Percentiles rank a stretch among this genome's conserved stretches.
Conservation (phyloP, 495 filamentous ascomycete species). For the Aspergillus avenaceus region DNA sequence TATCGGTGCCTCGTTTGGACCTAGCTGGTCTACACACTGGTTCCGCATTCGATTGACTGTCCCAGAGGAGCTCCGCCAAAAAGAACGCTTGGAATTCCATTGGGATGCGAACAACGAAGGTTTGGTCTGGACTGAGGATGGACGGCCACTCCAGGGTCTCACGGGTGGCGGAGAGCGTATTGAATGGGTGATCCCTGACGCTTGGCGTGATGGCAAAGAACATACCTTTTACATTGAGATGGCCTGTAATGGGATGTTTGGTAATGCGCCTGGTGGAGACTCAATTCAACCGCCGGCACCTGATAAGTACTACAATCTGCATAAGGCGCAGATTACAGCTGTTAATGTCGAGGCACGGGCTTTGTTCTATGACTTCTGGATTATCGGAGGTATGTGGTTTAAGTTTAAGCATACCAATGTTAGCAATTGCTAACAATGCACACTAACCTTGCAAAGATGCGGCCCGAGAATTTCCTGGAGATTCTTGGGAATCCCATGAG, state of each 20-base stretch:
- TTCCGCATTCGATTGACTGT: slow-evolving; percentile 78
- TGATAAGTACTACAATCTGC: slow-evolving; percentile 71
- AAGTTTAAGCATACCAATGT: no score
- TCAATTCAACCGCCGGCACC: slow-evolving; percentile 84
- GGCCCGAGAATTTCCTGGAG: slow-evolving; percentile 71
- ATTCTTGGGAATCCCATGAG: slow-evolving; percentile 82
- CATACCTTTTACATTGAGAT: slow-evolving; percentile 95
- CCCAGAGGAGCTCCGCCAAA: slow-evolving; percentile 63
- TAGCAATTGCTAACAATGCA: no score
- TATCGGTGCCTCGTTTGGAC: slow-evolving; percentile 79
- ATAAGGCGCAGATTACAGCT: slow-evolving; percentile 79
- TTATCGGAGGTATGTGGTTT: slow-evolving; percentile 58
- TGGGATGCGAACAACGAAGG: slow-evolving; percentile 95
- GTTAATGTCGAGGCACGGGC: slow-evolving; percentile 81
- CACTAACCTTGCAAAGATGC: slow-evolving; percentile 49
- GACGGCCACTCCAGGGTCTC: slow-evolving; percentile 83
- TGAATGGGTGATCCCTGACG: slow-evolving; percentile 84
- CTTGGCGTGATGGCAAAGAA: slow-evolving; percentile 75
- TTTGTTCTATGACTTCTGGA: slow-evolving; percentile 90
- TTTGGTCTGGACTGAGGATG: slow-evolving; percentile 83
- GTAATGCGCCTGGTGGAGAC: slow-evolving; percentile 81
- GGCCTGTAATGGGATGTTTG: slow-evolving; percentile 98
- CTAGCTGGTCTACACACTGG: slow-evolving; percentile 99
- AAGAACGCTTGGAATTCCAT: slow-evolving; percentile 82
- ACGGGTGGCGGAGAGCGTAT: slow-evolving; percentile 86